Evolutionary conservation across 176 grass and related monocot genomes (phyloP).

Genomic region (Microstegium vimineum): DNA sequence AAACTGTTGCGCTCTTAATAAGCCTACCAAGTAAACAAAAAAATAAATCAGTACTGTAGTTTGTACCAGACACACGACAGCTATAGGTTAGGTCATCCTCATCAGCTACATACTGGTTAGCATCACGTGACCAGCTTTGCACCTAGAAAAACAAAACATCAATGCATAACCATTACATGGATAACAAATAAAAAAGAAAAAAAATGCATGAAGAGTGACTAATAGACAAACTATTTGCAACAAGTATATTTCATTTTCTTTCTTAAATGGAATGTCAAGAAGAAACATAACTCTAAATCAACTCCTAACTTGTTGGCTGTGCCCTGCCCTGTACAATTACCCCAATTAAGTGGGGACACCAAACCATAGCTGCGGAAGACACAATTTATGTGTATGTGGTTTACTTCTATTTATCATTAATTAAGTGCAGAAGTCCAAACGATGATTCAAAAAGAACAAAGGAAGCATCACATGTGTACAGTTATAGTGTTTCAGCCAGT

Average conservation of each 20-base stretch:
- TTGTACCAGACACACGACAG: conserved; percentile 92
- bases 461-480: neutral
- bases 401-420: neutral
- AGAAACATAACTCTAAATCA: neutral
- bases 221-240: neutral
- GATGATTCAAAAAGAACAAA: neutral
- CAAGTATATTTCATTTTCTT: neutral
- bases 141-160: conserved; percentile 48
- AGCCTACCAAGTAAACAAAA: conserved; percentile 7
- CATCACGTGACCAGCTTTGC: conserved; percentile 77
- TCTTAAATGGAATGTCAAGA: neutral
- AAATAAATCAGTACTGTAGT: neutral
- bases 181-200: conserved; percentile 7
- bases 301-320: neutral
- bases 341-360: neutral
- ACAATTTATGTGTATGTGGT: neutral
- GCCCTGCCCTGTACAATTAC: neutral
- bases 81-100: conserved; percentile 93
- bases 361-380: neutral
- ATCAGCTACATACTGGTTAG: conserved; percentile 94
- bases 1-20: neutral
- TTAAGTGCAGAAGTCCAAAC: neutral
- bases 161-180: conserved; percentile 15
- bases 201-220: neutral
- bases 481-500: conserved; percentile 1